Percentiles rank a stretch among this genome's conserved stretches.
Conservation (phyloP, 2,329 filamentous ascomycete species). For the Clarireedia hainanense region DNA sequence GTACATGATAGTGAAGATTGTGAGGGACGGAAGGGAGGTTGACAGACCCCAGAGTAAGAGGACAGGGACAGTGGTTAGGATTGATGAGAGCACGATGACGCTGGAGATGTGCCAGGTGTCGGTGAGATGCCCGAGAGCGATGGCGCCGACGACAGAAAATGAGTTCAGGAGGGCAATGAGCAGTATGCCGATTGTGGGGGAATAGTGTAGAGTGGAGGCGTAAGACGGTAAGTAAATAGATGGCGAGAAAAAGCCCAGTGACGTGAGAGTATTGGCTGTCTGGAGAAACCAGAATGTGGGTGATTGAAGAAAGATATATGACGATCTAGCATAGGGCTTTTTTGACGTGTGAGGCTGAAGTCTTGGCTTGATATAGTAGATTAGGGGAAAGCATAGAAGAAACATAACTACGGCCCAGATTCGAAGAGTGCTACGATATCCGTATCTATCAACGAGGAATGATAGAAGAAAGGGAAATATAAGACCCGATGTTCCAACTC, state of each 20-base stretch:
- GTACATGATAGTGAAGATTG: conserved; percentile 44
- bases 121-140: conserved; percentile 31
- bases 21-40: conserved; percentile 35
- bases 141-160: conserved; percentile 37
- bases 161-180: conserved; percentile 42
- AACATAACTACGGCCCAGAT: conserved; percentile 34
- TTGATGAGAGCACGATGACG: conserved; percentile 41
- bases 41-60: conserved; percentile 49
- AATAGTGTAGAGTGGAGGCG: conserved; percentile 33
- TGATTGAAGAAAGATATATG: conserved; percentile 36
- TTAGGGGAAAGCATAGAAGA: conserved; percentile 36
- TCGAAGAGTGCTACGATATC: conserved; percentile 32
- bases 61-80: conserved; percentile 40
- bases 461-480: conserved; percentile 33
- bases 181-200: conserved; percentile 37
- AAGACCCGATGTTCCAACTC: conserved; percentile 17
- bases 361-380: conserved; percentile 49
- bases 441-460: conserved; percentile 34
- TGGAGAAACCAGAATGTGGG: conserved; percentile 41
- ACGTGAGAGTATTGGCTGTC: conserved; percentile 43
- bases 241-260: conserved; percentile 47
- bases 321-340: neutral
- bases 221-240: conserved; percentile 45
- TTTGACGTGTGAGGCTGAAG: conserved; percentile 31
- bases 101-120: conserved; percentile 38